These are phyloP conservation scores for Bromus sterilis DNA, from an alignment of 176 grass and related monocot species.

Conservation along the genomic window DNA sequence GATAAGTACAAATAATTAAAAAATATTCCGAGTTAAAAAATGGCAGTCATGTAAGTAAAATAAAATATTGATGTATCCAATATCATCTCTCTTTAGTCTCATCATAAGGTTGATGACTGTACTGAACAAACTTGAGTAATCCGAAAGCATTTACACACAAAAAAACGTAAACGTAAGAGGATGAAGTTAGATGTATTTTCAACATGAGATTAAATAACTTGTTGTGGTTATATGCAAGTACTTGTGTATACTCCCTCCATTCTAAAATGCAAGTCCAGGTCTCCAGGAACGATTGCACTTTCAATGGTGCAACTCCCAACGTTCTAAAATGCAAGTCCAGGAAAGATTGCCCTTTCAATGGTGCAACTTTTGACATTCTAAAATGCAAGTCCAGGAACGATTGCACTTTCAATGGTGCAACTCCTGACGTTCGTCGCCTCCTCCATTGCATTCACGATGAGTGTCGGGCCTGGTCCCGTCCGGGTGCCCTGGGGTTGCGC, in stretches of 20 bases:
- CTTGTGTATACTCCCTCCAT: background rate
- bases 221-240: background rate
- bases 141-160: conserved; percentile 8
- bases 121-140: conserved; percentile 4
- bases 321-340: too few relatives aligned
- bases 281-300: too few relatives aligned
- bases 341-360: too few relatives aligned
- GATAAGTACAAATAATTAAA: conserved; percentile 10
- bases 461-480: background rate
- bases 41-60: background rate
- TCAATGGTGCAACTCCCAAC: too few relatives aligned
- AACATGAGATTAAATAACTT: background rate
- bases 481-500: background rate
- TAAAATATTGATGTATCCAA: background rate
- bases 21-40: conserved; percentile 9
- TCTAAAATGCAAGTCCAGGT: too few relatives aligned
- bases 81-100: background rate
- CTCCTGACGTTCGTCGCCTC: background rate
- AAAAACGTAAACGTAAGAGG: background rate
- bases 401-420: background rate
- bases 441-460: background rate
- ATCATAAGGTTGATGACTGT: background rate
- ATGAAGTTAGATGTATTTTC: background rate
- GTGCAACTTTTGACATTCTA: too few relatives aligned
- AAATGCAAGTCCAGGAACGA: too few relatives aligned